Conservation (phyloP, 129 eudicot species). For the Arctium lappa region DNA sequence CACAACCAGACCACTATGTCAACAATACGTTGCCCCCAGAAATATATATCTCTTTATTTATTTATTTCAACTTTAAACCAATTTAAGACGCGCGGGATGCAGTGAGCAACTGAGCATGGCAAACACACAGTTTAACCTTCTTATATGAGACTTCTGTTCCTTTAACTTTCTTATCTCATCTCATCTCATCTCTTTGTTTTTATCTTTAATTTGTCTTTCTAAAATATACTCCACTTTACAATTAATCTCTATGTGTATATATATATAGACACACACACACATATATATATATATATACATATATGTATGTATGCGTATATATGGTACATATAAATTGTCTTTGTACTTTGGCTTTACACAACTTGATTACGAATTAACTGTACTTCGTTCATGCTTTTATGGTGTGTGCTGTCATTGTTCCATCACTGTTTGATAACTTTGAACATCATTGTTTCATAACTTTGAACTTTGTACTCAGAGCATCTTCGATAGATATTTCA, state of each 20-base stretch:
- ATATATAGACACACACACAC: neutral
- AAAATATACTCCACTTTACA: conserved; percentile 18
- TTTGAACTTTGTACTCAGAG: no score
- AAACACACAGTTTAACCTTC: conserved; percentile 38
- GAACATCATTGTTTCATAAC: neutral
- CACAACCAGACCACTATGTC: neutral
- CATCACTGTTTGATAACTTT: neutral
- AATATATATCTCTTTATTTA: neutral
- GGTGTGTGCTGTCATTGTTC: conserved; percentile 18
- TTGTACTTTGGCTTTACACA: conserved; percentile 10
- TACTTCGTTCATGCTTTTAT: conserved; percentile 5
- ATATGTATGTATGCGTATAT: neutral
- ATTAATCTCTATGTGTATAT: neutral
- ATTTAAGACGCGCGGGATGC: neutral
- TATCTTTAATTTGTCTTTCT: conserved; percentile 14
- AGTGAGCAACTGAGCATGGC: conserved; percentile 35
- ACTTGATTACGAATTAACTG: neutral
- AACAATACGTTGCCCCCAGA: neutral
- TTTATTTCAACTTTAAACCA: conserved; percentile 12
- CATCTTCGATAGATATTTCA: no score
- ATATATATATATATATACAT: neutral
- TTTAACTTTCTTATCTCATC: conserved; percentile 23
- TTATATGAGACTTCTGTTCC: conserved; percentile 26
- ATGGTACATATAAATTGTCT: neutral
- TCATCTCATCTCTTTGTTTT: conserved; percentile 23